A percentile compares a stretch with the other conserved stretches of the same genome.
These are phyloP conservation scores for Pyrus betulifolia DNA, from an alignment of 306 rosid genomes.

Conservation along the genomic window DNA sequence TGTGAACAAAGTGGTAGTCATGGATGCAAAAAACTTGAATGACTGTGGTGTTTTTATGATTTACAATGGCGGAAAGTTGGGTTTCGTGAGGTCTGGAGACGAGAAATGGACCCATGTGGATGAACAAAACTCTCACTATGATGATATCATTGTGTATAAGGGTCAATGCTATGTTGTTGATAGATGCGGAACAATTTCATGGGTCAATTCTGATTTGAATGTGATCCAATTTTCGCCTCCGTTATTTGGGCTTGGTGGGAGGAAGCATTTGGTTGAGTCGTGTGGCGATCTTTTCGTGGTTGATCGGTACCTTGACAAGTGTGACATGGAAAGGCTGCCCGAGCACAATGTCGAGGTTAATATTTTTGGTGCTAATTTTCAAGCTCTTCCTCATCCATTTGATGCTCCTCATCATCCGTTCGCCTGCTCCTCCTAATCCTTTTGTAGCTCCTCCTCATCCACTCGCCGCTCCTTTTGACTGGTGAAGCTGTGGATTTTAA, in stretches of 20 bases:
- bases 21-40: not conserved
- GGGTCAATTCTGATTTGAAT: constrained; percentile 21
- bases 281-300: constrained; percentile 32
- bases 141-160: constrained; percentile 26
- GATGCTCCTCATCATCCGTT: not conserved
- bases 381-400: not conserved
- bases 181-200: constrained; percentile 22
- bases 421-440: not conserved
- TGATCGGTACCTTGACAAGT: constrained; percentile 12
- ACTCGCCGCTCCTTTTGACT: not conserved
- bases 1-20: constrained; percentile 6
- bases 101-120: constrained; percentile 2
- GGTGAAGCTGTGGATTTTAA: not conserved
- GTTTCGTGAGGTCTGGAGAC: constrained; percentile 8
- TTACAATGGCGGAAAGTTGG: constrained; percentile 7
- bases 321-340: not conserved
- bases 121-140: not conserved
- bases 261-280: constrained; percentile 30
- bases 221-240: constrained; percentile 27
- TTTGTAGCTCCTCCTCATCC: not conserved
- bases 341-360: not conserved
- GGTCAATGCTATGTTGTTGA: constrained; percentile 29
- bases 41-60: not conserved
- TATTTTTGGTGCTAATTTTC: not conserved
- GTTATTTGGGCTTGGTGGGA: not conserved